Base-by-base conservation (phyloP, 768 basidiomycete species). In the Chalciporus chontae region DNA sequence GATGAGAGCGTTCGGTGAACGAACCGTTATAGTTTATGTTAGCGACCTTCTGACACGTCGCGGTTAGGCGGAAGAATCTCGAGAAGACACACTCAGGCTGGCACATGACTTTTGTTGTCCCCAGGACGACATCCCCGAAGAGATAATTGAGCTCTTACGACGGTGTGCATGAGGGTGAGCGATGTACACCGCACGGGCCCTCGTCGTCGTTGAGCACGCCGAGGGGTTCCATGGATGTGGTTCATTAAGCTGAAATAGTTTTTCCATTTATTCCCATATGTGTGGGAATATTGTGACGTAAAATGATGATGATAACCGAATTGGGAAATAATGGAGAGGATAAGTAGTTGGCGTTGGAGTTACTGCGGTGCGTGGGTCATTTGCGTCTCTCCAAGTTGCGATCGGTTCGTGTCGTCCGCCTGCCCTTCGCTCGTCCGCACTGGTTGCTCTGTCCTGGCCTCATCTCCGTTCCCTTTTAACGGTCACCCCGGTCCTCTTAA, bases 391-490 rank as follows among this genome's bases (percentile, higher is more conserved):
- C 32, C 32, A 34, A n/a, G n/a, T 32, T 32, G 14, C 34, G 34
- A n/a, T 36, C 34, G 34, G 34, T 36, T 51, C 48, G 42, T 40
- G 52, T 48, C 50, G 45, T 43, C 47, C 18, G 37, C 19, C 51
- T 40, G 40, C 43, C 48, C 49, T 47, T 47, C 43, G 19, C 50
- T 34, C 40, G 45, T 21, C 31, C 57, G 34, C 40, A 45, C 44
- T 44, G 47, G 50, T 42, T 47, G 18, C 38, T 23, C 45, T 48
- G 50, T 54, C 50, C 48, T 55, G 56, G 59, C 24, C 59, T 54
- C 60, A 64, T 67, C 42, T 62, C 62, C 62, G 60, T 55, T 36
- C 18, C 46, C 40, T 62, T 57, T 64, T 51, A 66, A 64, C 60
- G 47, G 47, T 24, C 3, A 13, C 3, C 14, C 32, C 23, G 43